These are phyloP conservation scores for Nicotiana knightiana DNA, from an alignment of 257 asterid species.

Conservation along the genomic window DNA sequence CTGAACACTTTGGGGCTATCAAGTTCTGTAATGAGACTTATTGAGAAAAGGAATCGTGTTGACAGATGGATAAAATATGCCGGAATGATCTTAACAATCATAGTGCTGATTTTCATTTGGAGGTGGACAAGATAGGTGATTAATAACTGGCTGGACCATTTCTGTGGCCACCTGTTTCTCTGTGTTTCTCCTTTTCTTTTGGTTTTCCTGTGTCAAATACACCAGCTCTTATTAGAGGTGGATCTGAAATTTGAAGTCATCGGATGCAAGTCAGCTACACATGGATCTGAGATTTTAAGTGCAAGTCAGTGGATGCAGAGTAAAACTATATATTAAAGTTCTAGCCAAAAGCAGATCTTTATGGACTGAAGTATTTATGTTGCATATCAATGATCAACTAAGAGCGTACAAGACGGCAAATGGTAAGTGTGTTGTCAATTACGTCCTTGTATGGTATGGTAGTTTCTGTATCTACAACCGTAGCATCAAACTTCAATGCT, in stretches of 20 bases:
- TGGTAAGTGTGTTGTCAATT: no score
- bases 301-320: no score
- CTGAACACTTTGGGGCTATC: constrained; percentile 85
- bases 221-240: not conserved
- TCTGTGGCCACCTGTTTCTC: not conserved
- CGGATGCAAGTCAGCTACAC: no score
- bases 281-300: not conserved
- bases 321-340: no score
- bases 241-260: not conserved
- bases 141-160: not conserved
- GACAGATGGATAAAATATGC: constrained; percentile 85
- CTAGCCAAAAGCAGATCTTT: no score
- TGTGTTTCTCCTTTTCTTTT: not conserved
- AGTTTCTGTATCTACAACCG: no score
- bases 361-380: no score
- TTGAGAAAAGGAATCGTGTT: constrained; percentile 76
- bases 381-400: no score
- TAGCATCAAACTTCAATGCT: no score
- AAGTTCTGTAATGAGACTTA: constrained; percentile 68
- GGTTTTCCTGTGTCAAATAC: not conserved
- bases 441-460: no score
- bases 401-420: no score
- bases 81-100: constrained; percentile 59
- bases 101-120: constrained; percentile 58
- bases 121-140: constrained; percentile 60